Evolutionary conservation across 768 basidiomycete species (phyloP), one percentile per base, ranked within the genome.

Genomic region (Rhodotorula toruloides): DNA sequence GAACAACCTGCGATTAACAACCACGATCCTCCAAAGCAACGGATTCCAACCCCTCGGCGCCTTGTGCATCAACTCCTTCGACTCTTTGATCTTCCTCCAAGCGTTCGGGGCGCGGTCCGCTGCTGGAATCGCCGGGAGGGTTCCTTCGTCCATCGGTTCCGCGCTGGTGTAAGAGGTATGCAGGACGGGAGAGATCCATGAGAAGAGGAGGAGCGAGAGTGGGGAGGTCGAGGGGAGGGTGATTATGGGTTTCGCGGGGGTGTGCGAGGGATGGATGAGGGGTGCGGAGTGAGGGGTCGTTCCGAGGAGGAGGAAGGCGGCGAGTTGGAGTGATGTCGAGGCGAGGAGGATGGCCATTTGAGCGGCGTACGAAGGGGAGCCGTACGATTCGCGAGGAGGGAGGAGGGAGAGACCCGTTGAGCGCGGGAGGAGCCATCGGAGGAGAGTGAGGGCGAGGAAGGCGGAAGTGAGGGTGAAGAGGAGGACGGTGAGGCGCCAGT

Each of bases 381-480:
- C 57, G 36, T 25, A 48, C 17, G 25, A 9, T 17, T 25, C 22
- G 32, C 21, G 60, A 22, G 17, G 49, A 12, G 61, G 69, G 32
- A 63, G 42, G 63, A 61, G 7, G 12, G 58, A 57, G 54, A 60
- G 29, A 4, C 58, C 56, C 19, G 61, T 63, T 2, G 64, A 48
- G 50, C 61, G 60, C 13, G 66, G 69, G 57, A 70, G 61, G 56
- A 70, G n/a, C 44, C 66, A 44, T 10, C 69, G 69, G 14, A 66
- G 43, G 54, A 63, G 29, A 17, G 61, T 27, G 43, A 66, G 27
- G 44, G 32, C 25, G 54, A 55, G 32, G 16, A 61, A 22, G 46
- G 52, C 9, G 8, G 60, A 22, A n/a, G 64, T 36, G 46, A 70
- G 50, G 48, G 43, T 7, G 14, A 61, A 56, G 34, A 63, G 39